phyloP scores from a whole-genome alignment of 1,284 basidiomycete species.

The Anthracocystis panici-leucophaei region DNA sequence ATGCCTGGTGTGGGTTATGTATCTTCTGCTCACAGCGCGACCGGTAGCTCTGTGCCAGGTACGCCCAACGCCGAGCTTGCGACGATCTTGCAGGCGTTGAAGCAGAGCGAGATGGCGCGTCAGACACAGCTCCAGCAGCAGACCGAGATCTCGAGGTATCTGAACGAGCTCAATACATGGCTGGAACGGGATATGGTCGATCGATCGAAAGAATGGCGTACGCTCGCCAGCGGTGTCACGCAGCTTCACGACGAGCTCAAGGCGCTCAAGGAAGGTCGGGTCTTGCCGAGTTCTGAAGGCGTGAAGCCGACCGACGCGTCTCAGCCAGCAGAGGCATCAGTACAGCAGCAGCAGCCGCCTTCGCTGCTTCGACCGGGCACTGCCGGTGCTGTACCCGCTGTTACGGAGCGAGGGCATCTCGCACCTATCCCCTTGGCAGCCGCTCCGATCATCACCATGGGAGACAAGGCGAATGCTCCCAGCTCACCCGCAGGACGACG shows the following conservation, averaged over 20 bases:
- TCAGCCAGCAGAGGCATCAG: background rate
- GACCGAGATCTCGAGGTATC: slow-evolving; percentile 61
- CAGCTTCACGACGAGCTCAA: slow-evolving; percentile 57
- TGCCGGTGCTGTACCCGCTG: slow-evolving; percentile 27
- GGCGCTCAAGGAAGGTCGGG: slow-evolving; percentile 44
- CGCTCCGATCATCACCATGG: slow-evolving; percentile 14
- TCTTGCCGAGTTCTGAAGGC: background rate
- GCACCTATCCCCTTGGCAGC: slow-evolving; percentile 8
- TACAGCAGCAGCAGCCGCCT: slow-evolving; percentile 17
- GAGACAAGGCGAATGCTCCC: slow-evolving; percentile 22
- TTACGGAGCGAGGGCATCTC: slow-evolving; percentile 20
- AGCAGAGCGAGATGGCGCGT: slow-evolving; percentile 55
- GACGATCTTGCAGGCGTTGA: slow-evolving; percentile 52
- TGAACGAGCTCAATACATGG: slow-evolving; percentile 65
- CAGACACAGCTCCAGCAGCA: slow-evolving; percentile 57
- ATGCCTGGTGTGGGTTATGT: slow-evolving; percentile 37
- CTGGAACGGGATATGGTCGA: slow-evolving; percentile 60
- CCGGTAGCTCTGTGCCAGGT: slow-evolving; percentile 16
- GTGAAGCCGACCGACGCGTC: slow-evolving; percentile 6
- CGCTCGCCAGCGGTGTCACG: slow-evolving; percentile 55
- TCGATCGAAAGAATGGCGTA: slow-evolving; percentile 60
- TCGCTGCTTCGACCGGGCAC: slow-evolving; percentile 23
- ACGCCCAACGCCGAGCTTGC: slow-evolving; percentile 40
- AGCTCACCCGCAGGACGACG: slow-evolving; percentile 16
- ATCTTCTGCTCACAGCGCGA: slow-evolving; percentile 16